Evolutionary conservation across 164 flowering plant species (phyloP), one percentile per base, ranked within the genome.

Genomic region (Vitis amurensis): DNA sequence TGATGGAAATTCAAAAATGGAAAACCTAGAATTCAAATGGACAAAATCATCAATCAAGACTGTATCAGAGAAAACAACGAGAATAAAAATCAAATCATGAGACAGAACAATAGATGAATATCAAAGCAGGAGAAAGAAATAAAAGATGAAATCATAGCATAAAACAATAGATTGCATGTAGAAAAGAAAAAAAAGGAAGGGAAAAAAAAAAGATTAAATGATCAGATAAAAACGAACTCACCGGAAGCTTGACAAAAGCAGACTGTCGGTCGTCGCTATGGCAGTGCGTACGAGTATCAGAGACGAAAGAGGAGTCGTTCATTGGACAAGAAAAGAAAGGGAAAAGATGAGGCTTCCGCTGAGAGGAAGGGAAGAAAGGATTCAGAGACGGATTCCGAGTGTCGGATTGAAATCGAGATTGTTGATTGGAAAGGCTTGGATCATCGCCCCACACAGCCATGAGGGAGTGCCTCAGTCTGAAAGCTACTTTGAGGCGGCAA

Each of bases 281-380:
- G 30, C 14, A 15, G 30, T 63, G 10, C 23, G 9, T 10, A 49
- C 17, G 30, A 71, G 23, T 50, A 14, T 67, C 61, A 16, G 69
- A 17, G 30, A 48, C 53, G 50, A 8, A 50, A 44, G 19, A 44
- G 10, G 16, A 11, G 55, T 29, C 58, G 44, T 17, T 48, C 48
- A 53, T 52, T n/a, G 57, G 62, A 69, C 55, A 30, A n/a, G 57
- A 14, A 55, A 14, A 2, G 63, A 53, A 10, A 31, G 64, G 9
- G 48, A 56, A 59, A 29, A 14, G 44, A 55, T 44, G 59, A 7
- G 61, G 57, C 7, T 17, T 66, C 15, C 53, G 64, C 15, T 48
- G 63, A 50, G 71, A 63, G 47, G 72, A 69, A 51, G 68, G 74
- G 31, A 62, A 62, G 15, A 62, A 49, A 27, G 50, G 79, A 53